Base-by-base conservation (phyloP, 306 rosid genomes). In the Vigna mungo region DNA sequence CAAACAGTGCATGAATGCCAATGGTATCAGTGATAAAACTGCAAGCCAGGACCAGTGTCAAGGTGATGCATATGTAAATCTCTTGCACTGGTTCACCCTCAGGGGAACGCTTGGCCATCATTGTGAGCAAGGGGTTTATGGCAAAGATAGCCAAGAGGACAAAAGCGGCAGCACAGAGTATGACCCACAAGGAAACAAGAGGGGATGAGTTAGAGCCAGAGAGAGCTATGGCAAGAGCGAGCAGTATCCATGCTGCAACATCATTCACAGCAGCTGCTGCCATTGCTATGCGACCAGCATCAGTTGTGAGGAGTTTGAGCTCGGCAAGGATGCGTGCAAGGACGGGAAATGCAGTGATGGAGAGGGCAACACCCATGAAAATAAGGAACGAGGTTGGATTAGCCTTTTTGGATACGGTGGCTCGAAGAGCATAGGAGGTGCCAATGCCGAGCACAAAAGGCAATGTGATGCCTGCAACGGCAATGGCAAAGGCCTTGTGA, bases 321-420 rank as follows among this genome's bases (percentile, higher is more conserved):
- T 90, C 95, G 8, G 95, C 92, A 0, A 90, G 89, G 85, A 90
- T 90, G 0, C 93, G 88, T n/a, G 96, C 91, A 0, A 90, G 93
- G 48, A 90, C 93, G 0, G 93, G 93, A 41, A 90, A 90, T 0
- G 96, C 96, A 1, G 96, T 90, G 80, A 90, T 90, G 52, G 96
- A 90, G 68, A 90, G 83, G 5, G 96, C 85, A 25, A 90, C 96
- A 1, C 96, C 93, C 90, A 88, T 90, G 88, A 90, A 90, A 11
- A 90, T 89, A 12, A 88, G 85, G 74, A 90, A 88, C 11, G 96
- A 41, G 16, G 77, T 61, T 21, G 80, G 39, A 23, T 75, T 9
- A 17, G 74, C 88, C 20, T 82, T 87, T 78, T 87, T 78, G 20
- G 85, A 78, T 23, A 85, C 55, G 15, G 96, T 85, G 70, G 84